phyloP scores from a whole-genome alignment of 345 rosid genomes.

The Fremontodendron californicum region DNA sequence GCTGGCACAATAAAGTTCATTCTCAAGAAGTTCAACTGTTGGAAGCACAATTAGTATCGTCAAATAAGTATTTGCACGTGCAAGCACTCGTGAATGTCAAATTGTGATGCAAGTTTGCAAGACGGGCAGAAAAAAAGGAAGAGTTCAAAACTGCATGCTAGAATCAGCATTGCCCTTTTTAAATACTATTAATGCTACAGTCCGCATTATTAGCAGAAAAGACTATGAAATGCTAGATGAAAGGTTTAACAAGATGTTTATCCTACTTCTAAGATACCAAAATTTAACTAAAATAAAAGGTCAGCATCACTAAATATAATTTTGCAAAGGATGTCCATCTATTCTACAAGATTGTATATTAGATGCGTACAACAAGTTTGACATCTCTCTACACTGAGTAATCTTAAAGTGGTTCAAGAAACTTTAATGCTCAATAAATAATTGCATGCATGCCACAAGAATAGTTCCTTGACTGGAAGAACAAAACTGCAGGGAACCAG shows the following conservation, averaged over 20 bases:
- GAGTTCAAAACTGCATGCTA: not conserved
- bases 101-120: not conserved
- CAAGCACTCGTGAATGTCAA: not conserved
- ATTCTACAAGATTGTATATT: not conserved
- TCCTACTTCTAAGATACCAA: slow-evolving; percentile 1
- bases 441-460: not conserved
- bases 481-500: not conserved
- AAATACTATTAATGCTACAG: not conserved
- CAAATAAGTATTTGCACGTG: not conserved
- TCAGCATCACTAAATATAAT: not conserved
- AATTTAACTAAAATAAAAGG: not conserved
- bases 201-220: not conserved
- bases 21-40: not conserved
- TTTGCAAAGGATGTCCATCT: not conserved
- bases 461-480: not conserved
- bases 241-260: not conserved
- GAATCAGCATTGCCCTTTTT: not conserved
- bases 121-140: not conserved
- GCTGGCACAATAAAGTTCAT: not conserved
- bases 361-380: not conserved
- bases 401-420: not conserved
- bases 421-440: not conserved
- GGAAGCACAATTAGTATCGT: not conserved
- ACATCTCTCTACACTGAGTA: not conserved
- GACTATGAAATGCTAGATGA: not conserved